Conservation (phyloP, 148 eudicot genomes). For the Drosera capensis region DNA sequence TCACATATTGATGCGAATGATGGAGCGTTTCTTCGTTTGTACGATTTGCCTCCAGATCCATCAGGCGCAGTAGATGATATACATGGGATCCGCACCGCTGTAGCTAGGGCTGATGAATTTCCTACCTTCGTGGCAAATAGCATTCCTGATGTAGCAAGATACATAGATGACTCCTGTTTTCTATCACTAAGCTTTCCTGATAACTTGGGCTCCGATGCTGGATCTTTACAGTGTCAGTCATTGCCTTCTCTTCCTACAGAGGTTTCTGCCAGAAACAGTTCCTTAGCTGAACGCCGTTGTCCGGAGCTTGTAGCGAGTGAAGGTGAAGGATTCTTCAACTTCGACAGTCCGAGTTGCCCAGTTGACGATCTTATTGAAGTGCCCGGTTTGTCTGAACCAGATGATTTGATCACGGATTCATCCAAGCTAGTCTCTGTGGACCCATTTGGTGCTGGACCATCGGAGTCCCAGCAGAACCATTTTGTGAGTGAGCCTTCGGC, state of each 20-base stretch:
- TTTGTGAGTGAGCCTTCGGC: slow-evolving; percentile 13
- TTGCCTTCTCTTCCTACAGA: slow-evolving; percentile 20
- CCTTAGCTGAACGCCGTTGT: slow-evolving; percentile 19
- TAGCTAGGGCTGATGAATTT: slow-evolving; percentile 13
- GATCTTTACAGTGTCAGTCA: slow-evolving; percentile 23
- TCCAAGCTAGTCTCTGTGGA: slow-evolving; percentile 35
- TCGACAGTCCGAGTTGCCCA: slow-evolving; percentile 14
- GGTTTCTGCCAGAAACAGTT: slow-evolving; percentile 15
- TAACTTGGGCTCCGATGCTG: slow-evolving; percentile 16
- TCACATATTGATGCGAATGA: slow-evolving; percentile 26
- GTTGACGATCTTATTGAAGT: slow-evolving; percentile 13
- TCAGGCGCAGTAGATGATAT: slow-evolving; percentile 25
- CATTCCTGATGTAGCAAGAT: too few species aligned
- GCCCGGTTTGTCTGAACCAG: slow-evolving; percentile 18
- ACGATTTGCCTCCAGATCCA: slow-evolving; percentile 31
- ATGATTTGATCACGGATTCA: slow-evolving; percentile 16
- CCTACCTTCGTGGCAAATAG: slow-evolving; percentile 15
- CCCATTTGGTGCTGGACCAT: slow-evolving; percentile 27
- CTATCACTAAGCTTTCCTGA: too few species aligned
- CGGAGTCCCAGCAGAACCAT: slow-evolving; percentile 21
- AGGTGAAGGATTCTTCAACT: slow-evolving; percentile 19
- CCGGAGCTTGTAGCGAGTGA: slow-evolving; percentile 20
- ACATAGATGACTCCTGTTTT: too few species aligned
- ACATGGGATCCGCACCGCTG: slow-evolving; percentile 14
- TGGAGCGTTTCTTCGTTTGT: slow-evolving; percentile 25